Evolutionary conservation across 2,329 filamentous ascomycete species (phyloP), one percentile per base, ranked within the genome.

Genomic region (Rasamsonia emersonii): DNA sequence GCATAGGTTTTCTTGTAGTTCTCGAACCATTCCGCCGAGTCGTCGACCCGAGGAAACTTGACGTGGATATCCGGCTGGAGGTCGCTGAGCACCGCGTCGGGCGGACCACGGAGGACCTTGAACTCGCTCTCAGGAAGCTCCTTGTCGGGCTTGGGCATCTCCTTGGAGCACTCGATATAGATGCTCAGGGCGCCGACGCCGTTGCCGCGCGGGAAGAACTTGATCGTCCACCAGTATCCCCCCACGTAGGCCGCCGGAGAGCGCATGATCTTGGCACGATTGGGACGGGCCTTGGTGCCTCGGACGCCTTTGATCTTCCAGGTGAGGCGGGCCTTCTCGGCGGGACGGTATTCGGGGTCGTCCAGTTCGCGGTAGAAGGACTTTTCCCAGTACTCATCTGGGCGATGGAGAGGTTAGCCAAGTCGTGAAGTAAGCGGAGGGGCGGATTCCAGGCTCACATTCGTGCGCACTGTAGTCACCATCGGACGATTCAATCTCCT

Each of bases 161-260:
- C 66, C 11, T 61, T 65, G n/a, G 73, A 68, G 47, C 73, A 77
- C 47, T 77, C 74, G 20, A 79, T 56, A 43, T 78, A 79, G 15
- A 77, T 62, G 41, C 73, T 77, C 32, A 78, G 49, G 18, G 71
- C 71, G 23, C 69, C 65, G 2, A 70, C 67, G 41, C 71, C 68
- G 45, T 78, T 76, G 13, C 75, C 75, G 26, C 67, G 66, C 2
- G 75, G 75, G 42, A 74, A 78, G 47, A 78, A 73, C 50, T 79
- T 79, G 58, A 79, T 72, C 34, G 70, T 73, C 75, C 75, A 79
- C 48, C 77, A 74, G 39, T 72, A 68, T 13, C 71, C 74, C 13
- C 72, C 75, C 35, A 79, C 60, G 16, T 56, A 65, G 8, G 73
- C 68, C 4, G 65, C 49, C 0, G 66, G 70, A 4, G 75, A 79